Conservation (phyloP, 805 yeast species). For the Ogataea methylovora region DNA sequence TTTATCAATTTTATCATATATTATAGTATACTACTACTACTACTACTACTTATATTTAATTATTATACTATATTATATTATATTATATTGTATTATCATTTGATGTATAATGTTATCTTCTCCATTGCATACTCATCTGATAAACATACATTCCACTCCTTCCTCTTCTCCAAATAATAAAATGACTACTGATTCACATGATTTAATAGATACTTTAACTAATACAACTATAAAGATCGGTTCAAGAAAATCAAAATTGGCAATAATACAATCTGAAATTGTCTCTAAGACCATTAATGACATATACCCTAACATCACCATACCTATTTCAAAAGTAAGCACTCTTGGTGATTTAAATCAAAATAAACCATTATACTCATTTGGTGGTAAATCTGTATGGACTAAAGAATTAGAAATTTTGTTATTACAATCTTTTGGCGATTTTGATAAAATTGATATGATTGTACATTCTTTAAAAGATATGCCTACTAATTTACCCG, state of each 20-base stretch:
- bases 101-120: too few relatives aligned
- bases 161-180: too few relatives aligned
- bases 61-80: too few relatives aligned
- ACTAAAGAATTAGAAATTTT: constrained; percentile 88
- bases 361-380: constrained; percentile 79
- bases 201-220: too few relatives aligned
- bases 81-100: too few relatives aligned
- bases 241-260: constrained; percentile 82
- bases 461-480: constrained; percentile 93
- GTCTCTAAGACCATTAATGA: constrained; percentile 55
- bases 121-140: too few relatives aligned
- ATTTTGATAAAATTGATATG: constrained; percentile 66
- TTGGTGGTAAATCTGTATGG: constrained; percentile 96
- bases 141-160: too few relatives aligned
- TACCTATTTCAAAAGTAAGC: constrained; percentile 70
- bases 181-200: too few relatives aligned
- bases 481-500: constrained; percentile 83
- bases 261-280: constrained; percentile 77
- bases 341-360: constrained; percentile 90
- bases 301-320: constrained; percentile 56
- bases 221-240: constrained; percentile 46
- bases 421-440: constrained; percentile 51
- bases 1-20: too few relatives aligned
- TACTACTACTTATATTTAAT: too few relatives aligned
- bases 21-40: too few relatives aligned